Percentiles rank a stretch among this genome's conserved stretches.
These are phyloP conservation scores for Arabidopsis arenosa DNA, from an alignment of 345 rosid species.

Conservation along the genomic window DNA sequence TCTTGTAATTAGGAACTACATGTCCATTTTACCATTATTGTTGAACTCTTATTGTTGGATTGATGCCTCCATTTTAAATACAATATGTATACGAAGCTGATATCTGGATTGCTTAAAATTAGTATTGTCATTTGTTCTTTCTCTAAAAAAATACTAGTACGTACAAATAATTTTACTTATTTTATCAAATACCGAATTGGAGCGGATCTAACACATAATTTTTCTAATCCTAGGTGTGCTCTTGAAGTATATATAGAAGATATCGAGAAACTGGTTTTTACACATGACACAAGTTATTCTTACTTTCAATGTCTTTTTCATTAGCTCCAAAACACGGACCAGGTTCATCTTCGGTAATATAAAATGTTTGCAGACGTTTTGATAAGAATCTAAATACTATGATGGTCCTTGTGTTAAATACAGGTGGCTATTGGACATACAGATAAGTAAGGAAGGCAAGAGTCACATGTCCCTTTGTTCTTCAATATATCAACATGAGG, in stretches of 20 bases:
- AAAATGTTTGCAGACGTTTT: conserved; percentile 12
- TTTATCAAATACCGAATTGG: neutral
- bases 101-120: no score
- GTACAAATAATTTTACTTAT: no score
- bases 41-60: neutral
- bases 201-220: neutral
- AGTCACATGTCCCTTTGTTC: conserved; percentile 33
- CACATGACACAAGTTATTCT: conserved; percentile 11
- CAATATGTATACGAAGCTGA: neutral
- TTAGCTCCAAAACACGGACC: conserved; percentile 9
- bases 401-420: conserved; percentile 12
- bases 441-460: conserved; percentile 21
- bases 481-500: conserved; percentile 8
- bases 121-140: no score
- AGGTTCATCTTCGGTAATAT: conserved; percentile 23
- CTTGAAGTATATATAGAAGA: neutral
- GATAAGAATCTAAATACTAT: conserved; percentile 23
- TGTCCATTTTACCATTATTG: no score
- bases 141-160: no score
- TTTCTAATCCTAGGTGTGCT: neutral
- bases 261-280: neutral
- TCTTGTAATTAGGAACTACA: no score
- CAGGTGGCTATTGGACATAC: conserved; percentile 36
- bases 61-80: neutral
- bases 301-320: neutral